Evolutionary conservation across 2,329 filamentous ascomycete species (phyloP), one percentile per base, ranked within the genome.

Genomic region (Aureobasidium pullulans): DNA sequence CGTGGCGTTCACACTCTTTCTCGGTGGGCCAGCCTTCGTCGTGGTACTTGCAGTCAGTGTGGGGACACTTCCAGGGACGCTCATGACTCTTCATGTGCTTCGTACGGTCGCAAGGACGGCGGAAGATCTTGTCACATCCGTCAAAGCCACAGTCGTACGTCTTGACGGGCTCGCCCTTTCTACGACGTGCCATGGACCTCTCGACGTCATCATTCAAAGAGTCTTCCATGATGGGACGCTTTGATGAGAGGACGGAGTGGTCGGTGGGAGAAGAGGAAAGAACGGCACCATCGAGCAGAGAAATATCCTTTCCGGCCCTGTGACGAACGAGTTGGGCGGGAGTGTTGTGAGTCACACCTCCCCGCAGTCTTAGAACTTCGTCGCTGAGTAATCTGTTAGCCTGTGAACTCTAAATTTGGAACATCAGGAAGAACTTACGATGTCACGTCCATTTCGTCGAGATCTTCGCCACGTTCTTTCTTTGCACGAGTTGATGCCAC

Each of bases 1-100:
- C 83, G 73, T 99, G 94, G 57, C 94, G 89, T 67, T 96, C 92
- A 75, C 92, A 89, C 76, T 97, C 94, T 77, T 99, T 97, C 76
- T 97, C 92, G 0, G 94, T 97, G 4, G 94, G 93, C 89, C 93
- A 97, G 52, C 94, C 94, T 67, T 89, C 85, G 36, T 87, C 83
- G 72, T 89, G 85, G 74, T 96, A 97, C 72, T 95, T 96, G 88
- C 94, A 97, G 47, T 83, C 85, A 42, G 82, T 70, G 23, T 89
- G 79, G 6, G 85, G 82, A 74, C 94, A 99, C 79, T 99, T 99
- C 88, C 89, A 96, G 9, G 93, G 94, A 37, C 94, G 89, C 59
- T 90, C 91, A 73, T 99, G 94, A 0, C 93, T 97, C 80, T 97
- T 99, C 77, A 96, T 89, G 75, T 99, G 94, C 80, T 97, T 97